phyloP scores from a whole-genome alignment of 345 rosid species.

The Eucalyptus grandis region DNA sequence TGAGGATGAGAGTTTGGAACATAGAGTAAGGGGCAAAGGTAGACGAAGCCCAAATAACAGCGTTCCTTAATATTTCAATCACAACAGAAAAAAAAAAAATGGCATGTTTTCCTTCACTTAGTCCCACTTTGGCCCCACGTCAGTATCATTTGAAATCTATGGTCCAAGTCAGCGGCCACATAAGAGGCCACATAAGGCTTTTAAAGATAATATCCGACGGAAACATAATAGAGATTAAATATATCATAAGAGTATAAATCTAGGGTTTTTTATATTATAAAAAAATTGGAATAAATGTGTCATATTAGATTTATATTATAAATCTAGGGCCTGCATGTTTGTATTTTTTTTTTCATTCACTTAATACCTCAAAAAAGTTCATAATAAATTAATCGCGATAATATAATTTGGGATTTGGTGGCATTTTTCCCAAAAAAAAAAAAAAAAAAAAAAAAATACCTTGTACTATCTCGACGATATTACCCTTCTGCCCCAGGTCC shows the following conservation, averaged over 20 bases:
- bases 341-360: too few relatives aligned
- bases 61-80: accelerated
- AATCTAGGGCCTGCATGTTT: too few relatives aligned
- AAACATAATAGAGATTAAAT: too few relatives aligned
- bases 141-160: accelerated
- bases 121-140: accelerated
- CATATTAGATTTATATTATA: too few relatives aligned
- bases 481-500: not conserved
- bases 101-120: too few relatives aligned
- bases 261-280: accelerated
- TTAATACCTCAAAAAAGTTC: too few relatives aligned
- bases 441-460: not conserved
- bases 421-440: not conserved
- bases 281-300: accelerated
- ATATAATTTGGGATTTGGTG: not conserved
- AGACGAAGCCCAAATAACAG: accelerated
- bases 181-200: accelerated
- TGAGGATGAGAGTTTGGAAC: not conserved
- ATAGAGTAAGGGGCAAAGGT: accelerated
- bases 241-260: accelerated
- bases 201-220: accelerated
- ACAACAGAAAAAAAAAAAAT: too few relatives aligned
- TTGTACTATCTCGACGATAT: not conserved
- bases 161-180: accelerated
- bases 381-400: too few relatives aligned